Evolutionary conservation across 148 eudicot species (phyloP).

Genomic region (Rhododendron simsii): DNA sequence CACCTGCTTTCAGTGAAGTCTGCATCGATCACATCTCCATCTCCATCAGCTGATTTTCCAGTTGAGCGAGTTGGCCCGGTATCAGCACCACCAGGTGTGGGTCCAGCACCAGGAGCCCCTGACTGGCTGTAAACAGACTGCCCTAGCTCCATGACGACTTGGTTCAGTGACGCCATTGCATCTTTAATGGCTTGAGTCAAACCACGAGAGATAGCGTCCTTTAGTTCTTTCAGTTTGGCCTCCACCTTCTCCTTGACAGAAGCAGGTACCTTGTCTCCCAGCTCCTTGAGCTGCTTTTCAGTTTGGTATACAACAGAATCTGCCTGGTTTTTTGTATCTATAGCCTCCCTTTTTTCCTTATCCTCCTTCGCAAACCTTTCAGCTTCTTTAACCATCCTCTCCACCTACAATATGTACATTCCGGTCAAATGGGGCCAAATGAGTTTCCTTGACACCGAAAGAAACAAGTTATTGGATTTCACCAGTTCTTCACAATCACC

Average conservation of each 20-base stretch:
- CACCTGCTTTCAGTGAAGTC: neutral
- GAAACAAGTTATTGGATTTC: neutral
- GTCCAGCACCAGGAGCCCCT: conserved; percentile 32
- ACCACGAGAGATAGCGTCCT: conserved; percentile 44
- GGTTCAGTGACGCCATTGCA: conserved; percentile 64
- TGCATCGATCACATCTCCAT: conserved; percentile 63
- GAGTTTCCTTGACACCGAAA: neutral
- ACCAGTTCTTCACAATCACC: neutral
- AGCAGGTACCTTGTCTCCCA: conserved; percentile 63
- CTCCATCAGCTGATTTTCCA: conserved; percentile 29
- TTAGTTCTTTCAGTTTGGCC: conserved; percentile 51
- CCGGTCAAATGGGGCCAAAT: neutral
- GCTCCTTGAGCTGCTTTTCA: conserved; percentile 70
- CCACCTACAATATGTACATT: conserved; percentile 39
- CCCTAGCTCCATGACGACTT: conserved; percentile 67
- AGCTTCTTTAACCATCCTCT: conserved; percentile 67
- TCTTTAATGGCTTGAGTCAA: conserved; percentile 61
- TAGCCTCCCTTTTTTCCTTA: conserved; percentile 69
- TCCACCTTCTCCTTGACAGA: conserved; percentile 59
- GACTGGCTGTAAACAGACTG: conserved; percentile 59
- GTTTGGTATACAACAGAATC: conserved; percentile 65
- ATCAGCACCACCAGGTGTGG: conserved; percentile 26
- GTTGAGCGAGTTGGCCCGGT: conserved; percentile 24
- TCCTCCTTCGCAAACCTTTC: conserved; percentile 72
- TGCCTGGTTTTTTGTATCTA: conserved; percentile 73